Conservation (phyloP, 768 basidiomycete genomes). For the Lactifluus hygrophoroides region DNA sequence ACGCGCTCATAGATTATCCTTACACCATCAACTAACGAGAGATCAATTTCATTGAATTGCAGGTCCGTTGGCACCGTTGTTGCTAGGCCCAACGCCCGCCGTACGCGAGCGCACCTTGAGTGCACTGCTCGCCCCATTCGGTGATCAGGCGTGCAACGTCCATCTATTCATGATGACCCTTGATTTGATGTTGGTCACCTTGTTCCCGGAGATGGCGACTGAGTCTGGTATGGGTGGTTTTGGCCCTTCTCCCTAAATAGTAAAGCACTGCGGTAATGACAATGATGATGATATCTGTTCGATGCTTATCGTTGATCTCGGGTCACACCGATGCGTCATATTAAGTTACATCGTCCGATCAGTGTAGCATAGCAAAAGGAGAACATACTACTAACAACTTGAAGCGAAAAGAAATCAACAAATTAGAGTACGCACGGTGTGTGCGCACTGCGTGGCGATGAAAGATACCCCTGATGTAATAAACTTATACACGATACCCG, state of each 20-base stretch:
- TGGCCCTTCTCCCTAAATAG: not conserved
- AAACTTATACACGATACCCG: too few species aligned
- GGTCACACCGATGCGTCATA: not conserved
- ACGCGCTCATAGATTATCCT: constrained; percentile 14
- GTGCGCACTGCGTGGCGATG: not conserved
- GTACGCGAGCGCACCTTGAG: constrained; percentile 35
- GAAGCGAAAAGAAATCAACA: not conserved
- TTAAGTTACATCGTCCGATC: not conserved
- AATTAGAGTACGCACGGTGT: constrained; percentile 12
- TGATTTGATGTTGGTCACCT: constrained; percentile 56
- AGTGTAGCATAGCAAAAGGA: not conserved
- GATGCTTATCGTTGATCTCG: not conserved
- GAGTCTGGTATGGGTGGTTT: not conserved
- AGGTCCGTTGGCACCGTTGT: constrained; percentile 37
- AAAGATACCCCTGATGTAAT: too few species aligned
- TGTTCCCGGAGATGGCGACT: constrained; percentile 69
- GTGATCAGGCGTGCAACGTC: constrained; percentile 60
- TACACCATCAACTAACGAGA: too few species aligned
- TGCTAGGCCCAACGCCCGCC: constrained; percentile 47
- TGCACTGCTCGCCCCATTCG: constrained; percentile 51
- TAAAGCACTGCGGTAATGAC: too few species aligned
- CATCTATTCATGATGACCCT: constrained; percentile 69
- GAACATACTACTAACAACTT: not conserved
- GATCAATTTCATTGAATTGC: too few species aligned
- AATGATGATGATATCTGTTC: too few species aligned